Evolutionary conservation across 2,329 filamentous ascomycete species (phyloP), one percentile per base, ranked within the genome.

Genomic region (Cladosporium sp.): DNA sequence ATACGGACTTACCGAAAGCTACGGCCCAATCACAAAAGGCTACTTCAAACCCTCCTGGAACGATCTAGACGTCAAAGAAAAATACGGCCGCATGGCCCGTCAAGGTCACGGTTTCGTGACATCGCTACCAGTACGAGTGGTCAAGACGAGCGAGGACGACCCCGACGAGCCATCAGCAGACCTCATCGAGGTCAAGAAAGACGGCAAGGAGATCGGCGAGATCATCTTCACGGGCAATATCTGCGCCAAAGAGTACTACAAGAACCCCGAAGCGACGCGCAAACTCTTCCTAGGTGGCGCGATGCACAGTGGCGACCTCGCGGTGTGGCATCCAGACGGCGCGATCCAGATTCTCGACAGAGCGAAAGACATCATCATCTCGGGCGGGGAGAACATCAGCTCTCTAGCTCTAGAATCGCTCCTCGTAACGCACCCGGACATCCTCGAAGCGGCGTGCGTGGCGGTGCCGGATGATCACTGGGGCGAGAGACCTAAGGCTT

Each of bases 331-430:
- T 71, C 78, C 85, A 0, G 93, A 97, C 65, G 91, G 92, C 1
- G 86, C 88, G 51, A 84, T 90, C 38, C 89, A 97, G 73, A 95
- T 98, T 56, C 74, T 94, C 52, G 93, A 98, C 69, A 80, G 93
- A 16, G 88, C 89, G 12, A 98, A 98, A 74, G 93, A 98, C 65
- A 96, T 98, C 47, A 98, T 98, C 62, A 98, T 98, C 55, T 94
- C 88, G 47, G 91, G 92, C 40, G 93, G 93, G 51, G 93, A 98
- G 69, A 98, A 98, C 67, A 97, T 98, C 55, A 95, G 88, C 2
- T 94, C 88, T 0, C 86, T 98, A 1, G 90, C 93, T 0, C 78
- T 98, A 3, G 93, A 98, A 70, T 82, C 84, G 53, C 88, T 95
- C 83, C 78, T 98, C 1, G 85, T 85, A 5, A 85, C 88, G 42